Evolutionary conservation across 1,284 basidiomycete genomes (phyloP), one percentile per base, ranked within the genome.

Genomic region (Pulchroboletus neoregius): DNA sequence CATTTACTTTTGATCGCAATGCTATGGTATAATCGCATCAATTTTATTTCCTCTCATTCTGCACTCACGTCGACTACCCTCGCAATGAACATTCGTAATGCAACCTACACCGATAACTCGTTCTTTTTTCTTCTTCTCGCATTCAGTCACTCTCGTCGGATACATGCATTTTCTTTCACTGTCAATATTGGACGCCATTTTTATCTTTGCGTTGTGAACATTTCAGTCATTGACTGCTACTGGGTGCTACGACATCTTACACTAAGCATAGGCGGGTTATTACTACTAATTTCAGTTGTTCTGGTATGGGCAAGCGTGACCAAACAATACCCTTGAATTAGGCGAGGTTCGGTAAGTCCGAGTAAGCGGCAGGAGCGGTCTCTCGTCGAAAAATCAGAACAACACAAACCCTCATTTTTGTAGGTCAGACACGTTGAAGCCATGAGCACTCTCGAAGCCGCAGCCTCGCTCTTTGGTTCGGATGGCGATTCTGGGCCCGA

Each of bases 401-500:
- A 26, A 40, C 46, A 24, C 46, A 32, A 31, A 50, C 16, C 43
- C 34, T 53, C 40, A 3, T 45, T 34, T 45, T 45, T 36, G 36
- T 41, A 50, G 44, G 30, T 42, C 40, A 40, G 42, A 62, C 65
- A 68, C 67, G 67, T 51, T 66, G 62, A 52, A 66, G 46, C 60
- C 54, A 85, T 84, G 81, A 76, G 71, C 64, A 70, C 74, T 48
- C 78, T 83, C 48, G 85, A 87, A 72, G 80, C 84, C 56, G 87
- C 87, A 39, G 84, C 87, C 45, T 80, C 84, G 48, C 80, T 89
- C 36, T 90, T 90, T 70, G 83, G 80, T 44, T 68, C 76, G 36
- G 75, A 79, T 22, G 71, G 52, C 37, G 75, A 87, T 61, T 59
- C 76, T 46, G 69, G 71, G 18, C 71, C 74, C 30, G 85, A 87